phyloP scores from a whole-genome alignment of 2,329 filamentous ascomycete genomes.

The Stagonosporopsis vannaccii region DNA sequence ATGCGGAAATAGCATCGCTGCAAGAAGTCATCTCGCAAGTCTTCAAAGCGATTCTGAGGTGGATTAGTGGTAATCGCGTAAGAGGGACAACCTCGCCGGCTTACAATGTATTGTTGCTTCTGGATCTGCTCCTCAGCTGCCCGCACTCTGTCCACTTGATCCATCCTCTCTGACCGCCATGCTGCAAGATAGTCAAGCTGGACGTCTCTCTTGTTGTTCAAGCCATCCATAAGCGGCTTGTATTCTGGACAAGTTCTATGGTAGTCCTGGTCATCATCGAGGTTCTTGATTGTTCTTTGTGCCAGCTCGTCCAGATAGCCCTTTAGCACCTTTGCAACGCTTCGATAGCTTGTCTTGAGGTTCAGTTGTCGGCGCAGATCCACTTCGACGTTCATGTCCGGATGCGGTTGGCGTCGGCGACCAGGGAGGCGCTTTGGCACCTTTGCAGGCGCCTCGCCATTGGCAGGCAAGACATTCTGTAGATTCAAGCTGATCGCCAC shows the following conservation, averaged over 20 bases:
- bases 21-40: conserved; percentile 44
- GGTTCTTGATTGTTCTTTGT: conserved; percentile 64
- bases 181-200: conserved; percentile 50
- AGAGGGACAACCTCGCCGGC: conserved; percentile 1
- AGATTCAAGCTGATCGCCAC: conserved; percentile 42
- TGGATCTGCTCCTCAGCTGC: conserved; percentile 46
- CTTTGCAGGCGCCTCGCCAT: conserved; percentile 48
- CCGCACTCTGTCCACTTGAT: conserved; percentile 47
- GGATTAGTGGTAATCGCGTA: background rate
- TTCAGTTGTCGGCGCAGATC: conserved; percentile 67
- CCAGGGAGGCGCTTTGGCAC: conserved; percentile 50
- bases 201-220: conserved; percentile 57
- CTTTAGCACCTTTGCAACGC: conserved; percentile 69
- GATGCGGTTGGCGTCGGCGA: conserved; percentile 57
- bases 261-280: conserved; percentile 62
- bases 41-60: conserved; percentile 40
- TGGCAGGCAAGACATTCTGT: conserved; percentile 45
- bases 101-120: conserved; percentile 47
- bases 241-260: conserved; percentile 65
- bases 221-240: conserved; percentile 58
- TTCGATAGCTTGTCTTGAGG: conserved; percentile 70
- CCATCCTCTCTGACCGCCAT: conserved; percentile 47
- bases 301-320: conserved; percentile 71
- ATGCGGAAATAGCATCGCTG: conserved; percentile 49
- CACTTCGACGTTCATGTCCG: conserved; percentile 55